These are phyloP conservation scores for Bruguiera hainesii DNA, from an alignment of 441 rosid genomes.

Conservation along the genomic window DNA sequence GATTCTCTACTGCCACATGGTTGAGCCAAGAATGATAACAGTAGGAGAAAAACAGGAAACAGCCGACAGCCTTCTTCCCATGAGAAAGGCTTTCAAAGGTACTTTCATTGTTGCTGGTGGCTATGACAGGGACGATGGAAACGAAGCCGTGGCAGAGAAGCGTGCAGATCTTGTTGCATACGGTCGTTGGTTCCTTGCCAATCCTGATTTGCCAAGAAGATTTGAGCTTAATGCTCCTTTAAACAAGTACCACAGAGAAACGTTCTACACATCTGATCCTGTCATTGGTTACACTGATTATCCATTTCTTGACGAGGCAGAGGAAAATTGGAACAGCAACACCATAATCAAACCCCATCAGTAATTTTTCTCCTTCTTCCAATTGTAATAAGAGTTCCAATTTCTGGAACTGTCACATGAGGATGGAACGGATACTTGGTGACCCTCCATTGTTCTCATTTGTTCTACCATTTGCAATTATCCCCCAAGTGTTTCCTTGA, in stretches of 20 bases:
- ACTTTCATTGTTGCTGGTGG: constrained; percentile 41
- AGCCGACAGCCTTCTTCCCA: constrained; percentile 13
- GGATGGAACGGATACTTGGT: too few species aligned
- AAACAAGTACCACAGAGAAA: background rate
- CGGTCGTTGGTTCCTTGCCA: constrained; percentile 31
- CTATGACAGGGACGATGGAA: constrained; percentile 28
- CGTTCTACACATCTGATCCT: constrained; percentile 1
- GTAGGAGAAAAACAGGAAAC: constrained; percentile 2
- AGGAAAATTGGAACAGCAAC: too few species aligned
- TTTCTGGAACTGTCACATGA: too few species aligned
- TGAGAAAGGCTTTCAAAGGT: constrained; percentile 33
- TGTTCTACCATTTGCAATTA: too few species aligned
- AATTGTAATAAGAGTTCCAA: too few species aligned
- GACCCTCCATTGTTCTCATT: too few species aligned
- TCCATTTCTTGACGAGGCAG: background rate
- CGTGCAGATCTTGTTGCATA: constrained; percentile 29
- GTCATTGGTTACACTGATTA: background rate
- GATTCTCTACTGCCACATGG: constrained; percentile 26
- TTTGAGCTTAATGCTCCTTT: constrained; percentile 21
- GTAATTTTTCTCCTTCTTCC: too few species aligned
- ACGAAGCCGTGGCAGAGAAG: constrained; percentile 22
- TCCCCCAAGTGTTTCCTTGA: too few species aligned
- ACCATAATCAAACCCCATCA: too few species aligned
- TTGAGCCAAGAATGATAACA: constrained; percentile 29
- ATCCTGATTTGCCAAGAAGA: constrained; percentile 33